A percentile compares a stretch with the other conserved stretches of the same genome.
These are phyloP conservation scores for Pichia norvegensis DNA, from an alignment of 1,139 yeast genomes.

Conservation along the genomic window DNA sequence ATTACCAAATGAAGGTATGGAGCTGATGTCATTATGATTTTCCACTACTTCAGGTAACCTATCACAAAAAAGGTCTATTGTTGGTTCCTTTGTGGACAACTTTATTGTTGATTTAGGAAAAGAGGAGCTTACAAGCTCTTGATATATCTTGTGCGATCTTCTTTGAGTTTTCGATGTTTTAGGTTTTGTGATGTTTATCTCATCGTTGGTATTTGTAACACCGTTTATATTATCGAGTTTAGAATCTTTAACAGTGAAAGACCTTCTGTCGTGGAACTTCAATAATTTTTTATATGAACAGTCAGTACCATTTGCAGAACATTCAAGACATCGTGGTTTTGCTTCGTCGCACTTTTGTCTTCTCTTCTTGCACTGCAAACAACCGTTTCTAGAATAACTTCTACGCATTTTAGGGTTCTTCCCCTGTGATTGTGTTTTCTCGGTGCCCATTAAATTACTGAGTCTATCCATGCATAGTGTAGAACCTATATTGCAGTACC, in stretches of 20 bases:
- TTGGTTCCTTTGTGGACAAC: slow-evolving; percentile 2
- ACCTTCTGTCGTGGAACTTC: slow-evolving; percentile 31
- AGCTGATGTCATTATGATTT: slow-evolving; percentile 22
- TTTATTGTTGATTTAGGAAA: not conserved
- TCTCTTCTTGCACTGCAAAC: slow-evolving; percentile 55
- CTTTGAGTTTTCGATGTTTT: not conserved
- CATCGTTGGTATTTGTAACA: not conserved
- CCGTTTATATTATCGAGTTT: slow-evolving; percentile 13
- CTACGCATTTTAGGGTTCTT: slow-evolving; percentile 31
- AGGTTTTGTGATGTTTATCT: not conserved
- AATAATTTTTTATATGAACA: slow-evolving; percentile 39
- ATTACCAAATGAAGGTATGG: not conserved
- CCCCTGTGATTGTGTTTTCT: not conserved
- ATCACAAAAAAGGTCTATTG: slow-evolving; percentile 14
- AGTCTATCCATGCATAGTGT: too few relatives aligned
- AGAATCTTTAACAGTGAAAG: slow-evolving; percentile 21
- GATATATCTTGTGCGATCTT: not conserved
- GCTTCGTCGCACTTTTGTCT: slow-evolving; percentile 61
- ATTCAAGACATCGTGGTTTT: slow-evolving; percentile 53
- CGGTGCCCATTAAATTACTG: not conserved
- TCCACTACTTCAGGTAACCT: slow-evolving; percentile 28
- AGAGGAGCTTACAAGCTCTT: not conserved
- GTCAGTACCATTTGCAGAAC: slow-evolving; percentile 40
- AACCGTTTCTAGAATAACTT: slow-evolving; percentile 53
- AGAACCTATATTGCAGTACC: too few relatives aligned